Evolutionary conservation across 2,329 filamentous ascomycete genomes (phyloP), one percentile per base, ranked within the genome.

Genomic region (Fusarium foetens): DNA sequence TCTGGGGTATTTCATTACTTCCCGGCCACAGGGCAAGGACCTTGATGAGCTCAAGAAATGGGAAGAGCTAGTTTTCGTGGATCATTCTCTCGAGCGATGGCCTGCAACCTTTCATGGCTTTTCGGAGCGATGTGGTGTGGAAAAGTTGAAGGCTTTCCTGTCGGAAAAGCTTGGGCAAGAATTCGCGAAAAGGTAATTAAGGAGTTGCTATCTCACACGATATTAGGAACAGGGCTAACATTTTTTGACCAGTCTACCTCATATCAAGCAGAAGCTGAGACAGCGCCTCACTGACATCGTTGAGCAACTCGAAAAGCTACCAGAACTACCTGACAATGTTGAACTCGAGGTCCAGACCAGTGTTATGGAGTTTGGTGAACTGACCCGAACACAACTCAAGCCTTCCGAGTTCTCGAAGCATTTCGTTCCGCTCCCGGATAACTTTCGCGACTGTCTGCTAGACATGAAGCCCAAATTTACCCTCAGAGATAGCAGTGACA

Each of bases 1-100:
- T 0, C 86, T 93, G n/a, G 93, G 92, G 0, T 97, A 95, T 76
- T 97, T 91, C 68, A 89, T 93, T 13, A 93, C 95, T 0, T 93
- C 91, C 0, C 89, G 92, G 3, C 91, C 91, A 6, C 87, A 88
- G 33, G 83, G 81, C 1, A 85, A 89, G 54, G 81, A 85, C 1
- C 82, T 91, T 1, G 86, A 87, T 5, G 81, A 85, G n/a, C 83
- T 88, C 6, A 82, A 81, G 12, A 80, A 79, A 4, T 88, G 84
- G 82, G 88, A 90, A 57, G 84, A 87, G 17, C 76, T 80, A 1
- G 85, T 89, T 46, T 90, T 90, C 61, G 82, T 85, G 17, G 76
- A 80, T 2, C 69, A 80, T 21, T 75, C 74, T 5, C 70, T 79
- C 58, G 78, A 82, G 3, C 75, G 78, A 8, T 90, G 88, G 88